Percentiles rank a stretch among this genome's conserved stretches.
Evolutionary conservation across 306 rosid species (phyloP).

Genomic region (Cotoneaster glaucophyllus): DNA sequence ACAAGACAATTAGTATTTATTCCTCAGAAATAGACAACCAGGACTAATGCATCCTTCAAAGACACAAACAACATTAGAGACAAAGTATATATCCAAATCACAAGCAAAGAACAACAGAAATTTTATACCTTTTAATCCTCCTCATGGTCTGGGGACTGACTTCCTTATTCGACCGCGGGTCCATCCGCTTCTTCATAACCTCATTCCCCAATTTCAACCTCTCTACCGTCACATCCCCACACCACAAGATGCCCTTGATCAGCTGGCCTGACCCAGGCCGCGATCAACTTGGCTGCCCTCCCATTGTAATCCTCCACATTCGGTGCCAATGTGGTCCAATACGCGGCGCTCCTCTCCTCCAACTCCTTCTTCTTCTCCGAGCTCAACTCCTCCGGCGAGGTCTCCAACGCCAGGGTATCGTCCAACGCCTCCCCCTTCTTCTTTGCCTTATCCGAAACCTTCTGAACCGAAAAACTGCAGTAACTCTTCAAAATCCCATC

Average conservation of each 20-base stretch:
- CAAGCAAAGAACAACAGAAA: not conserved
- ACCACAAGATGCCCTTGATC: conserved; percentile 86
- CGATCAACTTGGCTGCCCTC: conserved; percentile 60
- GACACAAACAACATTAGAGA: not conserved
- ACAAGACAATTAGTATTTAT: not conserved
- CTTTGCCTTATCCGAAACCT: conserved; percentile 59
- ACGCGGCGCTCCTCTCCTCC: conserved; percentile 63
- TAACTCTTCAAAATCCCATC: conserved; percentile 45
- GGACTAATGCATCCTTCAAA: not conserved
- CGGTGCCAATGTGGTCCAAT: conserved; percentile 96
- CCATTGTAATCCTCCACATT: conserved; percentile 91
- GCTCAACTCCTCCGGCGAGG: conserved; percentile 61
- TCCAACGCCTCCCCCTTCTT: conserved; percentile 61
- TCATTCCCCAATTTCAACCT: conserved; percentile 80
- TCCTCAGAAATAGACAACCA: not conserved
- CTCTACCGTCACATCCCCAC: conserved; percentile 89
- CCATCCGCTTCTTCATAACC: conserved; percentile 65
- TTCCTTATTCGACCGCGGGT: conserved; percentile 36
- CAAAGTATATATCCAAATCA: not conserved
- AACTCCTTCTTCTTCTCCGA: conserved; percentile 67
- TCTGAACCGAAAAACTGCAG: conserved; percentile 61
- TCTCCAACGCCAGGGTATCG: conserved; percentile 46
- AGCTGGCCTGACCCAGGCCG: conserved; percentile 69
- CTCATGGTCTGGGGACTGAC: conserved; percentile 67
- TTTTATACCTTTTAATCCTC: conserved; percentile 67